Conservation (phyloP, 148 eudicot genomes). For the Cornus controversa region DNA sequence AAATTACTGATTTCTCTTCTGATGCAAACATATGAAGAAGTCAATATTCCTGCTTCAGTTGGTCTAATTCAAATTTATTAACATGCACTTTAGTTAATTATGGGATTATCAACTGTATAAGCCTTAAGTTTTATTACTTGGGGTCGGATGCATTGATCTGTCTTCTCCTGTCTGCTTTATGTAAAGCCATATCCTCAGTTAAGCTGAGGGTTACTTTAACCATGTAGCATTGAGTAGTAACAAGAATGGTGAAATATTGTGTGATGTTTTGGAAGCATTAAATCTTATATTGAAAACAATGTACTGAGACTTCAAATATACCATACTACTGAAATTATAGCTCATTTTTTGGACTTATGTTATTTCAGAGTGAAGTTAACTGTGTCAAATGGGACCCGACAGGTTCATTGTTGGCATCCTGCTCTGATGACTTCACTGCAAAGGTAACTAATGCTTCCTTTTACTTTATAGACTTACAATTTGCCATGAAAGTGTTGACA, state of each 20-base stretch:
- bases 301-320: not conserved
- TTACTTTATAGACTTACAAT: not conserved
- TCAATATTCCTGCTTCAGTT: not conserved
- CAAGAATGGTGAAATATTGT: not conserved
- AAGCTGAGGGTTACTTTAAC: not conserved
- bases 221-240: not conserved
- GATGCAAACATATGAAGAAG: not conserved
- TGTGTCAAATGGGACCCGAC: conserved; percentile 82
- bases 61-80: not conserved
- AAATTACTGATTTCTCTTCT: not conserved
- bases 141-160: not conserved
- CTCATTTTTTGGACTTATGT: conserved; percentile 2
- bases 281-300: not conserved
- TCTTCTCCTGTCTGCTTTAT: not conserved
- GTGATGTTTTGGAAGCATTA: conserved; percentile 8
- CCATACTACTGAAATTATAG: not conserved
- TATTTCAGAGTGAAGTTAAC: conserved; percentile 74
- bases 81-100: not conserved
- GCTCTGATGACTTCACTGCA: conserved; percentile 73
- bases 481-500: not conserved
- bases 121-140: not conserved
- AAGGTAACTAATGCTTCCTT: conserved; percentile 39
- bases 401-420: conserved; percentile 71
- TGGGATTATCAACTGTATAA: not conserved
- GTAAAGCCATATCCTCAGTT: not conserved